Base-by-base conservation (phyloP, 73 alveolate species). In the Blepharisma stoltei region DNA sequence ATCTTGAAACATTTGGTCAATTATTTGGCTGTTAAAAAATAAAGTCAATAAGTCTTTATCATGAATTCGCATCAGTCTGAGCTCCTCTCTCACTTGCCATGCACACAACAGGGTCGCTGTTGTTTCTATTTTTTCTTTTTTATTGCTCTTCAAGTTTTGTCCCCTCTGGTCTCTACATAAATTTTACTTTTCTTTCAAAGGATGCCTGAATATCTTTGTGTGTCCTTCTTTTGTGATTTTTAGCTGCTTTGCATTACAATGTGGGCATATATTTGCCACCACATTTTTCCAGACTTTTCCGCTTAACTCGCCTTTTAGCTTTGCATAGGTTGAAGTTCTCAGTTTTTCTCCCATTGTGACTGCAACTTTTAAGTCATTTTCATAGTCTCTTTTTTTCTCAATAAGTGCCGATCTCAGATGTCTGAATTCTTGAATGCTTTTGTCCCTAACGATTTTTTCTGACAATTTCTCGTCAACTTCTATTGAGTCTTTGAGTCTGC, bases 1-100 rank as follows among this genome's bases (percentile, higher is more conserved):
- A 65, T 93, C 86, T 70, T 94, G 47, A 86, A 96, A 96, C 90
- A 96, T 83, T 25, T 81, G 86, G 25, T 77, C 76, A 7, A 88
- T 46, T 23, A 85, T 79, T 52, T 83, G 86, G 79, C 88, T 89
- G n/a, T 96, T 95, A 79, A 91, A 91, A 37, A 94, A 66, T 44
- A 83, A 73, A 70, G 83, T 78, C 27, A 94, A 79, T 49, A 94
- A 81, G 5, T 87, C 91, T 54, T 84, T 73, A 70, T 93, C 98
- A 50, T 87, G 78, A 20, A 67, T 27, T 91, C 94, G 90, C 68
- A 88, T 55, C 81, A 77, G 71, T 54, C 81, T 78, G 20, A 93
- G 66, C 52, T 83, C 90, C 54, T 92, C 95, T 69, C 68, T 14
- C 41, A 93, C 97, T 80, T 88, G 94, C 68, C 79, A 75, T 14